phyloP scores from a whole-genome alignment of 148 eudicot species.

The Silene uniflora region DNA sequence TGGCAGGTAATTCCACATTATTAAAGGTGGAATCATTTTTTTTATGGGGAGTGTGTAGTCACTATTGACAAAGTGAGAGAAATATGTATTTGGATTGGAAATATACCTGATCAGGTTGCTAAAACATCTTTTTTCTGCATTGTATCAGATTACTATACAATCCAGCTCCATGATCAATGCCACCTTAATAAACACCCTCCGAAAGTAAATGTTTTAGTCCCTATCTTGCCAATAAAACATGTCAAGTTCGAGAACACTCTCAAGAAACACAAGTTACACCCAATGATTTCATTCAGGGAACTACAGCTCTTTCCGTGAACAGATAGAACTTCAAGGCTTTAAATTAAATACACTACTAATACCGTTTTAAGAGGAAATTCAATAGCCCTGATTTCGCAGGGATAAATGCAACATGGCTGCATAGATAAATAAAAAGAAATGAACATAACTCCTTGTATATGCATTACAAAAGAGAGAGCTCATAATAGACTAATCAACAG shows the following conservation, averaged over 20 bases:
- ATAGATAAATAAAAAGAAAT: background rate
- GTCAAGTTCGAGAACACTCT: background rate
- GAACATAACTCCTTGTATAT: background rate
- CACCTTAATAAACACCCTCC: background rate
- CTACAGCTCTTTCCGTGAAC: background rate
- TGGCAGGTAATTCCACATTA: background rate
- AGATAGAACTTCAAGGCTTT: background rate
- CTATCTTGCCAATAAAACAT: slow-evolving; percentile 7
- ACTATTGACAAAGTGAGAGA: background rate
- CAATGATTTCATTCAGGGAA: background rate
- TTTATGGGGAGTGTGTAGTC: background rate
- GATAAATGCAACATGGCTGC: background rate
- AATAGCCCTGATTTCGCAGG: background rate
- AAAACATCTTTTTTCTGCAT: slow-evolving; percentile 14
- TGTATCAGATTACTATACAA: slow-evolving; percentile 5
- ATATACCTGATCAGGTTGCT: slow-evolving; percentile 20
- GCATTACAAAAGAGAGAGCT: background rate
- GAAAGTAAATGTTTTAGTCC: background rate
- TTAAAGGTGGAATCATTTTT: background rate
- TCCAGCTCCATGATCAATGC: slow-evolving; percentile 13
- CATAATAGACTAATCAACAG: background rate
- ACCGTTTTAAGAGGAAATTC: background rate
- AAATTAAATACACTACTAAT: background rate
- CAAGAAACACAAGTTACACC: background rate
- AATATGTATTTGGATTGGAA: background rate